Evolutionary conservation across 2,329 filamentous ascomycete species (phyloP).

Genomic region (Dothistroma septosporum): DNA sequence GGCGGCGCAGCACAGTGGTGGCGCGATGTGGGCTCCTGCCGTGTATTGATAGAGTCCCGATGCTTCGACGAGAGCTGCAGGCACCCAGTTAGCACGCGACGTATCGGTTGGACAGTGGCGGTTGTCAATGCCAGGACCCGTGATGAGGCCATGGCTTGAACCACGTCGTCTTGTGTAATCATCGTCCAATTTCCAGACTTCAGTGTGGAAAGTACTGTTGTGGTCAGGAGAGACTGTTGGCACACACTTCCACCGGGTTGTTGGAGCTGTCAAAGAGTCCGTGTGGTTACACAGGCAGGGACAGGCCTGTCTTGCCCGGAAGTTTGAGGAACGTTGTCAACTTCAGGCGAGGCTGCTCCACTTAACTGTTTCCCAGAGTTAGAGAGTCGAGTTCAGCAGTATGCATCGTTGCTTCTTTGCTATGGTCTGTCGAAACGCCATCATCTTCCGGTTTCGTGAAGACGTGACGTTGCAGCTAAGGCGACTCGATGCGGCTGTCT

Average conservation of each 20-base stretch:
- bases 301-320: slow-evolving; percentile 10
- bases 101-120: slow-evolving; percentile 17
- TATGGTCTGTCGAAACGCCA: not conserved
- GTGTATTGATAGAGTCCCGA: slow-evolving; percentile 9
- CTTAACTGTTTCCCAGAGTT: slow-evolving; percentile 1
- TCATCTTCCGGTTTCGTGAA: not conserved
- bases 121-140: slow-evolving; percentile 20
- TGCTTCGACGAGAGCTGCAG: slow-evolving; percentile 18
- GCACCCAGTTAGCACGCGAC: slow-evolving; percentile 19
- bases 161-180: slow-evolving; percentile 13
- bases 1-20: slow-evolving; percentile 13
- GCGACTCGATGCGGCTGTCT: not conserved
- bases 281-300: slow-evolving; percentile 18
- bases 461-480: not conserved
- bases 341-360: slow-evolving; percentile 21
- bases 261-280: slow-evolving; percentile 15
- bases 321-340: slow-evolving; percentile 11
- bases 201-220: not conserved
- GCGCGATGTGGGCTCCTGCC: slow-evolving; percentile 15
- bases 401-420: not conserved
- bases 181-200: not conserved
- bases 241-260: slow-evolving; percentile 14
- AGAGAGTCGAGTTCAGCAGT: not conserved
- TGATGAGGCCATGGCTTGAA: slow-evolving; percentile 6
- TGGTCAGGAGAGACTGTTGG: slow-evolving; percentile 18